Evolutionary conservation across 2,329 filamentous ascomycete genomes (phyloP), one percentile per base, ranked within the genome.

Genomic region (Aspergillus piperis): DNA sequence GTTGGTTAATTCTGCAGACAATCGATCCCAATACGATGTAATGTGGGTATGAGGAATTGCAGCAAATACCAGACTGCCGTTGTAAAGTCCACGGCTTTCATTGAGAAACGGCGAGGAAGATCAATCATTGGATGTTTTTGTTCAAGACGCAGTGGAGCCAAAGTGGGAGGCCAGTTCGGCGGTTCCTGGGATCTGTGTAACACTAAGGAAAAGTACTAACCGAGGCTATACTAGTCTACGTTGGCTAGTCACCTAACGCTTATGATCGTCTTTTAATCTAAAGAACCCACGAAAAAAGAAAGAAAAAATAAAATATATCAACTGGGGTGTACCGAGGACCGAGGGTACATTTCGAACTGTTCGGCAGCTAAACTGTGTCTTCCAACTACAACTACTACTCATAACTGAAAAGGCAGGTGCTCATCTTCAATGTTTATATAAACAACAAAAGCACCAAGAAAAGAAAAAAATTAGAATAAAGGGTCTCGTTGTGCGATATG

Each of bases 171-270:
- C 15, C 38, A 44, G 54, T 50, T 57, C 47, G 44, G 15, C 38
- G 54, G 54, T 50, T 57, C 54, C 54, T 57, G 23, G 36, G 48
- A 57, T 36, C 42, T 44, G n/a, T 10, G 23, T 57, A 32, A 39
- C 11, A 44, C 17, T 21, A 23, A 44, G 19, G 4, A 23, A 42
- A 42, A 42, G 39, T 42, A 42, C 39, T 42, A 44, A 13, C 55
- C 50, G 36, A 55, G 32, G 36, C 47, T 25, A 49, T 11, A 30
- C 25, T 30, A 27, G 27, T 30, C 27, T 30, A 30, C 27, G 4
- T 8, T 30, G 27, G 3, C 27, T 30, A 30, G 27, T 36, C 30
- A 36, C 4, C 11, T 11, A 36, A 27, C 15, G 47, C 47, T 49
- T 49, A 49, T 50, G 47, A 50, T 50, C n/a, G 25, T 5, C 47